phyloP scores from a whole-genome alignment of 2,329 filamentous ascomycete species.

The Ascochyta fabae region DNA sequence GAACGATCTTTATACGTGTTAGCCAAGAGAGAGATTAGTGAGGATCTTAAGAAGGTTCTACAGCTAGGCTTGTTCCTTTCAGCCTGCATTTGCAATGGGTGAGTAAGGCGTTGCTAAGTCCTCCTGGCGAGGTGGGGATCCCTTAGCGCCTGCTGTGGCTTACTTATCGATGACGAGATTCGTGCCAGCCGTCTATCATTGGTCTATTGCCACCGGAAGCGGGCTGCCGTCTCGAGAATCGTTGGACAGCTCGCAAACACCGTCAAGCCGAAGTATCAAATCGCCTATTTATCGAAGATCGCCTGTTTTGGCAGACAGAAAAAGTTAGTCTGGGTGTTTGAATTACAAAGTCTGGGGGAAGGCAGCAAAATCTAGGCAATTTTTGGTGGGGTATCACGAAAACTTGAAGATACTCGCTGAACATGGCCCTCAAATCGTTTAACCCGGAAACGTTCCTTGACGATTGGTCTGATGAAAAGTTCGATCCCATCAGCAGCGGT shows the following conservation, averaged over 20 bases:
- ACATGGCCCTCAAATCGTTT: constrained; percentile 48
- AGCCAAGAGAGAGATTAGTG: constrained; percentile 27
- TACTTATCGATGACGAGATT: constrained; percentile 42
- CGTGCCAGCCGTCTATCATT: constrained; percentile 30
- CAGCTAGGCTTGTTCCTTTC: constrained; percentile 20
- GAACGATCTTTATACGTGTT: constrained; percentile 37
- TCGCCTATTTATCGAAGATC: constrained; percentile 1
- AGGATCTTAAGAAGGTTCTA: constrained; percentile 33
- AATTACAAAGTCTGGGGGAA: neutral
- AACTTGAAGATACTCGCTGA: neutral
- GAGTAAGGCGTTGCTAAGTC: constrained; percentile 38
- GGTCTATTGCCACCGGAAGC: constrained; percentile 11
- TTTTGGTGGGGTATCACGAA: neutral
- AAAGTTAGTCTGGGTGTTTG: neutral
- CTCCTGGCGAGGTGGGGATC: constrained; percentile 14
- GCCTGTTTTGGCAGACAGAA: constrained; percentile 2
- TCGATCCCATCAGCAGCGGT: constrained; percentile 29
- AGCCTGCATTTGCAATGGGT: constrained; percentile 43
- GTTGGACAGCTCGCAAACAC: constrained; percentile 4
- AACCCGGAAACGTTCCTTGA: constrained; percentile 55
- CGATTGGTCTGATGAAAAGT: constrained; percentile 51
- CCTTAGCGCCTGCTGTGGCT: constrained; percentile 24
- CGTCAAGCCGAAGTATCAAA: constrained; percentile 7
- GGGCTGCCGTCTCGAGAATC: neutral
- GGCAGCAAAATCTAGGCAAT: neutral